These are phyloP conservation scores for Sarocladium strictum DNA, from an alignment of 2,329 filamentous ascomycete species.

Conservation along the genomic window DNA sequence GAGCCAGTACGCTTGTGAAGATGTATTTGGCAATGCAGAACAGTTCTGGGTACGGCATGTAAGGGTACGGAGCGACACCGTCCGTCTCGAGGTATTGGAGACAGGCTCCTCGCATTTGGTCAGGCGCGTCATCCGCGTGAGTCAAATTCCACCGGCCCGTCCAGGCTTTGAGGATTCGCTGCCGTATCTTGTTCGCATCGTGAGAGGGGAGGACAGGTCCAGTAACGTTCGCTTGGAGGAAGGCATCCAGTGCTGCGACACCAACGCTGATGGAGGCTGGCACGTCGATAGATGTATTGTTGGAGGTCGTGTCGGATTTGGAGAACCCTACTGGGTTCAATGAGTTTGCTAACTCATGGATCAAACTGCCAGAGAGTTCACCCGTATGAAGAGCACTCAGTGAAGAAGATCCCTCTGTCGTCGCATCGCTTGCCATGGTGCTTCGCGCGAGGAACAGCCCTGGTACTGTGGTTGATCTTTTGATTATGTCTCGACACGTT, in stretches of 20 bases:
- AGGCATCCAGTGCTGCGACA: slow-evolving; percentile 56
- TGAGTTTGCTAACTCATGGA: not conserved
- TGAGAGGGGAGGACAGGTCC: slow-evolving; percentile 62
- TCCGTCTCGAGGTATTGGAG: slow-evolving; percentile 70
- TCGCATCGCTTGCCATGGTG: not conserved
- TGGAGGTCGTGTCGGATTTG: not conserved
- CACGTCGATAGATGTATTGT: not conserved
- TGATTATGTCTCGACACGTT: too few relatives aligned
- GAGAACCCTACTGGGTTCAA: not conserved
- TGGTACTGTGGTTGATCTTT: not conserved
- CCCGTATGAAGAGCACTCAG: not conserved
- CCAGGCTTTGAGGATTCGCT: not conserved
- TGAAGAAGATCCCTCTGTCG: not conserved
- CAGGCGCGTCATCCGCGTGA: slow-evolving; percentile 26
- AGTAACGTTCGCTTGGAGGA: slow-evolving; percentile 82
- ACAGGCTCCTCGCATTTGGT: slow-evolving; percentile 46
- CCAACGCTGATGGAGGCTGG: slow-evolving; percentile 21
- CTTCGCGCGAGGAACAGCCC: not conserved
- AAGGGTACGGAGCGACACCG: slow-evolving; percentile 77
- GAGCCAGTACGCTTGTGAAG: slow-evolving; percentile 26
- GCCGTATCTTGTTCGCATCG: slow-evolving; percentile 4
- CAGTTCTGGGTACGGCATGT: slow-evolving; percentile 79
- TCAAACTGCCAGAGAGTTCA: not conserved
- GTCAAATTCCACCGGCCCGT: slow-evolving; percentile 13
- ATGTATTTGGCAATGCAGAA: slow-evolving; percentile 64